Base-by-base conservation (phyloP, 169 alveolate genomes). In the Plasmodium malariae region DNA sequence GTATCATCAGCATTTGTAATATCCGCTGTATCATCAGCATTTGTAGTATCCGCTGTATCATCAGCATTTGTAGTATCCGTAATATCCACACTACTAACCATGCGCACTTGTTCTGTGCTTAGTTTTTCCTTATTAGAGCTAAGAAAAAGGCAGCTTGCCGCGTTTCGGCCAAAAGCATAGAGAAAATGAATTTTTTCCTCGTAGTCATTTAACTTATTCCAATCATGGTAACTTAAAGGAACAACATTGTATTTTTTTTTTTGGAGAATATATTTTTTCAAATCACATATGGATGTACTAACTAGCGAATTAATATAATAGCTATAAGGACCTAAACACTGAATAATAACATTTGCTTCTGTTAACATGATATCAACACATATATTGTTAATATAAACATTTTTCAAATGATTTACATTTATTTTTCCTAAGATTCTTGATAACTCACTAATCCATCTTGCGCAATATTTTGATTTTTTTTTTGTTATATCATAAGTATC, bases 241-340 rank as follows among this genome's bases (percentile, higher is more conserved):
- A 86, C 57, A 24, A 86, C 76, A 14, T 70, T 86, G 40, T 86
- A 70, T 34, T 69, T 86, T 69, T 86, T 86, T 5, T 40, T 57
- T 48, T 86, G 49, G 19, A 86, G 71, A 55, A 86, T 86, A 14
- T 24, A 26, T 59, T 19, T 69, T 43, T 69, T 68, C 34, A 86
- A 71, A 70, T 86, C 87, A 12, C 87, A 34, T 55, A 72, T 86
- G 11, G 92, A 68, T 36, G 92, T 86, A 1, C 62, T 69, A n/a
- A 62, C 86, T 49, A 86, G 26, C 1, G 96, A 94, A 71, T 80
- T 92, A 21, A 94, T 93, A 80, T 94, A 94, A 90, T 94, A 92
- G 87, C 95, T 94, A 86, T 87, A 94, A 12, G 96, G 96, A 1
- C 96, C 96, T 92, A 86, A 34, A 54, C 96, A 94, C 89, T 71